These are phyloP conservation scores for Cystofilobasidium ferigula DNA, from an alignment of 768 basidiomycete genomes.

Conservation along the genomic window DNA sequence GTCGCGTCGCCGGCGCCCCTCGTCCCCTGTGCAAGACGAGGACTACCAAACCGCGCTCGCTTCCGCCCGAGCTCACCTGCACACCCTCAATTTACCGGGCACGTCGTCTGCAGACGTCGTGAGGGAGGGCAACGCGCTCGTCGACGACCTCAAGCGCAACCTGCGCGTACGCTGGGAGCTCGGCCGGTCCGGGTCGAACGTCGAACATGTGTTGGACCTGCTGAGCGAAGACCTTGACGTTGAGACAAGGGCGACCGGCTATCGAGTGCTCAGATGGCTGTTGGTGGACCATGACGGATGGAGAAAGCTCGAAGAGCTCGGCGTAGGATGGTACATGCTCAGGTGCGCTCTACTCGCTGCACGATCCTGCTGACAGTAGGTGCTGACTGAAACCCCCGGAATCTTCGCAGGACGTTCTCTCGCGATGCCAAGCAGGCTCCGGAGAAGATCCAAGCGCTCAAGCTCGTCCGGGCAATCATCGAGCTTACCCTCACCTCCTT, in stretches of 20 bases:
- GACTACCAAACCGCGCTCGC: slow-evolving; percentile 22
- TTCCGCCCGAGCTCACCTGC: slow-evolving; percentile 21
- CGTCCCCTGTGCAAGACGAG: neutral
- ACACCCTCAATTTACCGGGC: slow-evolving; percentile 25
- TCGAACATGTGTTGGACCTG: slow-evolving; percentile 4
- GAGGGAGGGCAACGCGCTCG: slow-evolving; percentile 27
- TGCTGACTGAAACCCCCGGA: neutral
- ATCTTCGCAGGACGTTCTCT: slow-evolving; percentile 57
- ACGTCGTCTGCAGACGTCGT: slow-evolving; percentile 24
- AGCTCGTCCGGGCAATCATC: slow-evolving; percentile 71
- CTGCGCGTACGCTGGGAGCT: slow-evolving; percentile 67
- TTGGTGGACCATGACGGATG: slow-evolving; percentile 15
- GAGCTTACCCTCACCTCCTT: slow-evolving; percentile 39
- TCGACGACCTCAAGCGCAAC: slow-evolving; percentile 46
- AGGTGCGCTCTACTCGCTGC: slow-evolving; percentile 52
- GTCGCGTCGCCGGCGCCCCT: neutral
- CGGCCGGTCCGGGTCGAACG: slow-evolving; percentile 41
- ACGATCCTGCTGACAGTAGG: too few relatives aligned
- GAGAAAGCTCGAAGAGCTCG: slow-evolving; percentile 8
- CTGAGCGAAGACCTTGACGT: slow-evolving; percentile 38
- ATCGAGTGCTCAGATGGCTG: slow-evolving; percentile 46
- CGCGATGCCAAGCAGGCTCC: slow-evolving; percentile 70
- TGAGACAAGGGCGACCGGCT: slow-evolving; percentile 66
- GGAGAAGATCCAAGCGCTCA: slow-evolving; percentile 86
- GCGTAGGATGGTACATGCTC: slow-evolving; percentile 74